Evolutionary conservation across 2,329 filamentous ascomycete genomes (phyloP), one percentile per base, ranked within the genome.

Genomic region (Cladosporium austrohemisphaericum): DNA sequence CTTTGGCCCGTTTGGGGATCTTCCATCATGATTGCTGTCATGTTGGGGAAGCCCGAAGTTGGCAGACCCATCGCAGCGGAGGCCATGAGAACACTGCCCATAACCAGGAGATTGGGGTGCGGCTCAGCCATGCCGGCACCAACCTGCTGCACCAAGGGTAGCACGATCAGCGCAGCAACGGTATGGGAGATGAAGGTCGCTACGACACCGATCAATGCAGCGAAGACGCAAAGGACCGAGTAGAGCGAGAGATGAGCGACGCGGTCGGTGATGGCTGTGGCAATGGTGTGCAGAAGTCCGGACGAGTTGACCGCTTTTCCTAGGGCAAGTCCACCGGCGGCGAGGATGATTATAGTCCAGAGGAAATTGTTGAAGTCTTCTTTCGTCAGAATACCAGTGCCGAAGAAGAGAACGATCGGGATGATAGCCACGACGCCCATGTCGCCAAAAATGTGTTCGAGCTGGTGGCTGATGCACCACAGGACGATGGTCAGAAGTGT

Each of bases 1-100:
- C 93, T 79, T 65, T 95, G 88, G 7, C 93, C 93, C 0, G 91
- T 94, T 55, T 85, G 79, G 0, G 88, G 80, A 61, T 98, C 92
- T 71, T 98, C 93, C 77, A 97, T 97, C 93, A 98, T 97, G 62
- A 98, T 97, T 3, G 93, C 93, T 63, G 93, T 98, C 93, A 98
- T 98, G 60, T 98, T 98, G 1, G 93, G 93, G 73, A 98, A 98
- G 7, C 93, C 94, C 65, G 85, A 92, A 0, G 93, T 98, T 2
- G 93, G 93, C 69, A 98, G 70, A 10, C 85, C 93, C 93, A 98
- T 98, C 2, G 89, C 93, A n/a, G 91, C 91, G 57, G 86, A 92
- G 65, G 93, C 96, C 90, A 98, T 98, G 55, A 98, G 72, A 9
- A 95, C 92, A 48, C 87, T 85, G 0, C 84, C 88, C 92, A 98